Evolutionary conservation across 1,284 basidiomycete genomes (phyloP).

Genomic region (Melampsora larici-populina): DNA sequence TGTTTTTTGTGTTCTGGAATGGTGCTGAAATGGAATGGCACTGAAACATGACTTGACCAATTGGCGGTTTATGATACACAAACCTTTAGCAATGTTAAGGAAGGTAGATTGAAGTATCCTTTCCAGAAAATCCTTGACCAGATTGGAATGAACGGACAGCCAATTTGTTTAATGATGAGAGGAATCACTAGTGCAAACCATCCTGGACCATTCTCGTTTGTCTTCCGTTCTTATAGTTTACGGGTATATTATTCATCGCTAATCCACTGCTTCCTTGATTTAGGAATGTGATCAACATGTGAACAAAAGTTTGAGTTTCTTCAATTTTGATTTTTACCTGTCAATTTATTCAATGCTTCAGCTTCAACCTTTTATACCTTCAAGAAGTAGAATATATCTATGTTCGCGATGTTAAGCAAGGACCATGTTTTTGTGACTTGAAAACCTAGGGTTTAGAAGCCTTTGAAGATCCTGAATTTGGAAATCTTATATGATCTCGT

Average conservation of each 20-base stretch:
- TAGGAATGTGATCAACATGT: neutral
- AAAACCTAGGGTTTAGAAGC: too few relatives aligned
- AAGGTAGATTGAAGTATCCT: slow-evolving; percentile 33
- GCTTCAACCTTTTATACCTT: too few relatives aligned
- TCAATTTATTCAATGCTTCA: too few relatives aligned
- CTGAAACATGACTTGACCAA: neutral
- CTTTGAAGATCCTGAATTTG: too few relatives aligned
- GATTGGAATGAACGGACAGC: neutral
- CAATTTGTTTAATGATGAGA: slow-evolving; percentile 32
- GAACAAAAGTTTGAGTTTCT: neutral
- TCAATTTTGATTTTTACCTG: neutral
- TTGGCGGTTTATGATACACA: neutral
- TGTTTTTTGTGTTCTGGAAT: neutral
- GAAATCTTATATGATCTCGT: too few relatives aligned
- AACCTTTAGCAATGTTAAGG: slow-evolving; percentile 22
- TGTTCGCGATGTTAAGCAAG: too few relatives aligned
- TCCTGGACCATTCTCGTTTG: slow-evolving; percentile 33
- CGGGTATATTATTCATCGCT: neutral
- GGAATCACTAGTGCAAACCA: slow-evolving; percentile 11
- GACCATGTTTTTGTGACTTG: too few relatives aligned
- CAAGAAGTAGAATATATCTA: too few relatives aligned
- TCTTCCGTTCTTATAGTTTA: neutral
- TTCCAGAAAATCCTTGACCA: slow-evolving; percentile 2
- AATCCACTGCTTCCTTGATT: neutral
- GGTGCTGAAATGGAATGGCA: neutral